Percentiles rank a stretch among this genome's conserved stretches.
Conservation (phyloP, 306 rosid species). For the Heteromeles arbutifolia region DNA sequence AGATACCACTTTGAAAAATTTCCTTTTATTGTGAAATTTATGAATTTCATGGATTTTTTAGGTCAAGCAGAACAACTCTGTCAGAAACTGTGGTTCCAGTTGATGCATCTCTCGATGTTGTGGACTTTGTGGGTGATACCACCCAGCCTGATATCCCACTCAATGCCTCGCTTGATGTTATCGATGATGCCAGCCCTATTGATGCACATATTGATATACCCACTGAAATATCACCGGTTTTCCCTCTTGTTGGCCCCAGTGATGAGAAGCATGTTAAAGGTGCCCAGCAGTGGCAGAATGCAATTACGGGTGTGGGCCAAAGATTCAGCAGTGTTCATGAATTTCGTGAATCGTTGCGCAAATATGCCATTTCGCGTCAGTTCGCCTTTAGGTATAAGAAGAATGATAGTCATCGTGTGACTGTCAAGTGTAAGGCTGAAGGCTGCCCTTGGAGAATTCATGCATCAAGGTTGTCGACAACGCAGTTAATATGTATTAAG, state of each 20-base stretch:
- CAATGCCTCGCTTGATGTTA: constrained; percentile 40
- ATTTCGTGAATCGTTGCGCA: constrained; percentile 87
- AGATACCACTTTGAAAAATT: constrained; percentile 2
- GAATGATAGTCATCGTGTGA: constrained; percentile 97
- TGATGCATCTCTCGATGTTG: constrained; percentile 30
- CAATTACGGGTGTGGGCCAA: constrained; percentile 93
- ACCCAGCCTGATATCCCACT: constrained; percentile 26
- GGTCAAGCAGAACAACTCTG: constrained; percentile 98
- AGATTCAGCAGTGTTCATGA: constrained; percentile 85
- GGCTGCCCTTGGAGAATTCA: constrained; percentile 99
- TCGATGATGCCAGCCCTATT: constrained; percentile 45
- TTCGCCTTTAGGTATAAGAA: constrained; percentile 94
- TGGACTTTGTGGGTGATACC: constrained; percentile 36
- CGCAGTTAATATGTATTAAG: constrained; percentile 93
- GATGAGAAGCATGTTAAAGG: constrained; percentile 71
- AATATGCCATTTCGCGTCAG: constrained; percentile 94
- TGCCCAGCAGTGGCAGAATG: constrained; percentile 90
- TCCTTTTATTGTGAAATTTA: constrained; percentile 21
- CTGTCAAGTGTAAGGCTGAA: constrained; percentile 98
- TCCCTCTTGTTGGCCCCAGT: constrained; percentile 29
- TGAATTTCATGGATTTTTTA: constrained; percentile 25
- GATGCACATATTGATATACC: constrained; percentile 41
- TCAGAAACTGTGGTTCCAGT: constrained; percentile 71
- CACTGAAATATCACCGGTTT: constrained; percentile 36
- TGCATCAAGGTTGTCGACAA: constrained; percentile 89